Percentiles rank a stretch among this genome's conserved stretches.
Evolutionary conservation across 2,329 filamentous ascomycete genomes (phyloP).

Genomic region (Lasiodiplodia hormozganensis): DNA sequence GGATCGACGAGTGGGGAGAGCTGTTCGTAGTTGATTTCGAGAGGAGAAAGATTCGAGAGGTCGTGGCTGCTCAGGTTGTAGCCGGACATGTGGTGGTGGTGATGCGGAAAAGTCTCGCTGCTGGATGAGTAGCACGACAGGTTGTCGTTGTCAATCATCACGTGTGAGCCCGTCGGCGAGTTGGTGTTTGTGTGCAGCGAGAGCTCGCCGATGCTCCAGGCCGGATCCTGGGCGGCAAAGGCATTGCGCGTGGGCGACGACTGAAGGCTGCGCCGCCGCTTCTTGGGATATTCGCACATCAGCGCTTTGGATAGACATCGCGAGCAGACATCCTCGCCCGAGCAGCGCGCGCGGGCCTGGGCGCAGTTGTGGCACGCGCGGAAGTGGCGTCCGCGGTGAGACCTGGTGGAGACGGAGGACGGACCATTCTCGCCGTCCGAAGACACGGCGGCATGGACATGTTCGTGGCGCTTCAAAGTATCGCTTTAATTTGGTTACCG

Average conservation of each 20-base stretch:
- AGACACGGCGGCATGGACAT: slow-evolving; percentile 22
- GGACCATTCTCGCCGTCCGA: slow-evolving; percentile 15
- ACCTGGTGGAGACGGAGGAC: slow-evolving; percentile 3
- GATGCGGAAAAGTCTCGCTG: slow-evolving; percentile 11
- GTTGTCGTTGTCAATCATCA: slow-evolving; percentile 11
- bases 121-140: slow-evolving; percentile 26
- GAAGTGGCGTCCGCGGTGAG: slow-evolving; percentile 19
- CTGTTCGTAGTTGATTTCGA: slow-evolving; percentile 26
- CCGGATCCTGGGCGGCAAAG: slow-evolving; percentile 17
- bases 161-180: slow-evolving; percentile 1
- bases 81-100: slow-evolving; percentile 4
- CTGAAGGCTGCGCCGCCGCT: slow-evolving; percentile 22
- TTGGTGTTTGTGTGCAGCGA: neutral
- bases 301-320: slow-evolving; percentile 23
- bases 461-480: slow-evolving; percentile 22
- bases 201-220: slow-evolving; percentile 23
- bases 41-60: neutral
- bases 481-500: slow-evolving; percentile 3
- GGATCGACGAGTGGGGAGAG: neutral
- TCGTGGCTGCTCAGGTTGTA: slow-evolving; percentile 8
- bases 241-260: slow-evolving; percentile 9
- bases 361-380: slow-evolving; percentile 28
- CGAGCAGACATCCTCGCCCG: slow-evolving; percentile 17
- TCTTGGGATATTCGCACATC: slow-evolving; percentile 25
- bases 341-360: slow-evolving; percentile 29